Evolutionary conservation across 306 rosid genomes (phyloP).

Genomic region (Prunus persica): DNA sequence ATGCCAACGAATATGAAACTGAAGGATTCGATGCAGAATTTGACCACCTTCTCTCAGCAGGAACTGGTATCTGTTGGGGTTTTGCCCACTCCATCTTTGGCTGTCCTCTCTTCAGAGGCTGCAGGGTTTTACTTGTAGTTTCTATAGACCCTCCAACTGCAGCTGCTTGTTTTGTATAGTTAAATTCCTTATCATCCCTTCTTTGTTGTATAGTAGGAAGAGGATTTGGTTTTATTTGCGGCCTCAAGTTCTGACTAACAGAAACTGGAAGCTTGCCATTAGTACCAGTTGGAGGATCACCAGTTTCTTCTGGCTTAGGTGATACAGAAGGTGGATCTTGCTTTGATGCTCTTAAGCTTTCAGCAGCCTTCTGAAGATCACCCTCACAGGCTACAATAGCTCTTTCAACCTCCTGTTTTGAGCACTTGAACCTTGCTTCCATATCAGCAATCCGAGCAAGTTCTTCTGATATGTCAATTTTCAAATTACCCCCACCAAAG

Average conservation of each 20-base stretch:
- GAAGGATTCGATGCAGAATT: conserved; percentile 56
- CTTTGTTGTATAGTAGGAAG: conserved; percentile 48
- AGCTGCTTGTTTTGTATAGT: conserved; percentile 65
- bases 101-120: conserved; percentile 63
- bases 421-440: conserved; percentile 61
- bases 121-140: conserved; percentile 51
- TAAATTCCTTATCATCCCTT: conserved; percentile 76
- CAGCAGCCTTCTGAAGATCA: conserved; percentile 84
- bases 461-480: conserved; percentile 96
- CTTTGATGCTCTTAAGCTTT: conserved; percentile 60
- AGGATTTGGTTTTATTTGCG: conserved; percentile 51
- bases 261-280: conserved; percentile 65
- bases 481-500: conserved; percentile 52
- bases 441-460: conserved; percentile 68
- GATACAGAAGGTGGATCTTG: conserved; percentile 57
- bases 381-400: conserved; percentile 80
- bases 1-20: conserved; percentile 58
- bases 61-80: conserved; percentile 48
- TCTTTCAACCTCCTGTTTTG: conserved; percentile 96
- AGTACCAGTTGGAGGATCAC: conserved; percentile 54
- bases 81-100: conserved; percentile 80
- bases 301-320: conserved; percentile 76
- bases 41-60: conserved; percentile 73
- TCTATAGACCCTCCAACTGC: conserved; percentile 55
- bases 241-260: conserved; percentile 45